Base-by-base conservation (phyloP, 1,284 basidiomycete species). In the Fomitopsis schrenkii region DNA sequence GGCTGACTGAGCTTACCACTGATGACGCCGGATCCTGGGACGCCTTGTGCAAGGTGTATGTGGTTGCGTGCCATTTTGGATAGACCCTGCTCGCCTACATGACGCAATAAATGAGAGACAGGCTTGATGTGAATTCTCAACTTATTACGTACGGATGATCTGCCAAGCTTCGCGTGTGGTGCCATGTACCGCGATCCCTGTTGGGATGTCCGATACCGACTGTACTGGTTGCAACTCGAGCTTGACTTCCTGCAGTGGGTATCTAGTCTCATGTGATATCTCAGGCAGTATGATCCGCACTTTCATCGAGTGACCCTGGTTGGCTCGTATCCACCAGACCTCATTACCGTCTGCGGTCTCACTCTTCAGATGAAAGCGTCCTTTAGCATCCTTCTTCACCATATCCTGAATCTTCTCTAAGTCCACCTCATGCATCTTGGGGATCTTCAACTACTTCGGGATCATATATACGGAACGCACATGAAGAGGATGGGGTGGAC, bases 291-390 rank as follows among this genome's bases (percentile, higher is more conserved):
- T 17, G 10, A 66, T 78, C 30, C 30, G 4, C 62, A 89, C 93
- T 77, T 87, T 83, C 44, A 96, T 78, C 2, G 94, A 93, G 76
- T 98, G 97, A 0, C 97, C 97, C 75, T 98, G 97, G 64, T 94
- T 94, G 0, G 97, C 97, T 54, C 94, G 82, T 66, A 98, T 95
- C 86, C 89, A 95, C 85, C 90, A 92, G 22, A 82, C 74, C 8
- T 79, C 73, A 9, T 70, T 61, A 0, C 72, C 71, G 5, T 67
- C 60, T 66, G 84, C 81, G 15, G 80, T 76, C 57, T 91, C 91
- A 60, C 80, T 79, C 19, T 86, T 65, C 52, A 97, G 78, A 64
- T 86, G 83, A 70, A 88, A 97, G 61, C 95, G 80, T 64, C 89
- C 80, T 73, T 97, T 97, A 41, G 80, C 76, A 70, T 97, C 93